Evolutionary conservation across 148 eudicot species (phyloP), one percentile per base, ranked within the genome.

Genomic region (Spergularia bocconei): DNA sequence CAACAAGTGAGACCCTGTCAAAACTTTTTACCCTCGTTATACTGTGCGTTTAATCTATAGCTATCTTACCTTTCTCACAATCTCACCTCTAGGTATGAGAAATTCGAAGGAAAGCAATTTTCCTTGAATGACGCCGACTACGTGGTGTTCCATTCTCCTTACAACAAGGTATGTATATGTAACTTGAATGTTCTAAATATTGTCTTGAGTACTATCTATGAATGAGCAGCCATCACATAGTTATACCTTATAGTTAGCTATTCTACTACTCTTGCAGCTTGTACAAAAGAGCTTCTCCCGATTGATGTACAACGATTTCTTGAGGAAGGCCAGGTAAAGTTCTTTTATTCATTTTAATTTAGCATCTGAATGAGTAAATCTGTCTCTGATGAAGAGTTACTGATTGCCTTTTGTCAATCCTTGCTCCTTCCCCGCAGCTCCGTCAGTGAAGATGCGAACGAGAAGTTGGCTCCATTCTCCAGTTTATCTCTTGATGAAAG

Each of bases 261-360:
- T 29, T 51, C 23, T 13, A 29, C 58, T 60, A 69, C 79, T 64
- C 79, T 57, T 84, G 85, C 98, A 96, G 99, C 99, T 96, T 85
- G 99, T 96, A 67, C 99, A 96, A 81, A 96, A 96, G 89, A 96
- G 99, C 79, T 92, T 92, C 74, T 90, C 97, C 41, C 84, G 99
- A 65, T 81, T 96, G 79, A 17, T 84, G 67, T 96, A 84, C 87
- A 89, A 88, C 63, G 99, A 96, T 71, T 91, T 85, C 76, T 64
- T 77, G 84, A 89, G 93, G 87, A 86, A 85, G 81, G 99, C 91
- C 78, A 92, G 98, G 99, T 95, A 63, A 52, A 56, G 36, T 72
- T 62, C 62, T 33, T 2, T 15, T 47, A 17, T 5, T 59, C 58
- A 14, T 66, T 50, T 50, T 4, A 20, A 7, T 23, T 29, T 50